These are phyloP conservation scores for Dioscorea alata DNA, from an alignment of 106 monocot species.

Conservation along the genomic window DNA sequence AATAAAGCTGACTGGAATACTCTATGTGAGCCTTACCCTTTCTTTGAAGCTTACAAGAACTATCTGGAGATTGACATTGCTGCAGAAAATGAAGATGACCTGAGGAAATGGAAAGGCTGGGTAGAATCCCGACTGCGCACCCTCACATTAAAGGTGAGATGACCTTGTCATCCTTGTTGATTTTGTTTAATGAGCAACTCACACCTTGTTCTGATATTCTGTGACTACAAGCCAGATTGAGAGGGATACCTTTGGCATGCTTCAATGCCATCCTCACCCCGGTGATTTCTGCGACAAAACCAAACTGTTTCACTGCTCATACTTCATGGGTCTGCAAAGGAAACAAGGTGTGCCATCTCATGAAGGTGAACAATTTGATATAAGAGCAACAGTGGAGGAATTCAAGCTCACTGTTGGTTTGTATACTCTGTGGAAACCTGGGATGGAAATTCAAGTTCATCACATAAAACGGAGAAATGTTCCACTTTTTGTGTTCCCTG, in stretches of 20 bases:
- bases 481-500: constrained; percentile 84
- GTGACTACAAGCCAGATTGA: constrained; percentile 54
- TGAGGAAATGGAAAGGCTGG: constrained; percentile 96
- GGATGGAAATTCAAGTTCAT: constrained; percentile 81
- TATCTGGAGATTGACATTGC: constrained; percentile 79
- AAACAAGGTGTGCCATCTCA: constrained; percentile 51
- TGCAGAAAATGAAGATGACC: constrained; percentile 80
- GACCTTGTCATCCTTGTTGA: background rate
- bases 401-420: constrained; percentile 48
- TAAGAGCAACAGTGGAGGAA: constrained; percentile 71
- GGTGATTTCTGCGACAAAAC: constrained; percentile 63
- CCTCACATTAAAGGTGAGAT: constrained; percentile 71
- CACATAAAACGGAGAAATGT: constrained; percentile 69
- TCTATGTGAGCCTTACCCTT: constrained; percentile 78
- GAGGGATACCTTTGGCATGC: constrained; percentile 69
- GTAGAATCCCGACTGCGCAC: constrained; percentile 88
- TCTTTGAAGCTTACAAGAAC: constrained; percentile 88
- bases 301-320: constrained; percentile 48
- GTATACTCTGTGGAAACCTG: constrained; percentile 58
- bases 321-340: constrained; percentile 84
- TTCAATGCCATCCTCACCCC: constrained; percentile 87
- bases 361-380: constrained; percentile 81
- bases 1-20: constrained; percentile 65
- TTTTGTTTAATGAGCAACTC: background rate
- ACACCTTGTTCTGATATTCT: constrained; percentile 2